phyloP scores from a whole-genome alignment of 495 filamentous ascomycete species.

The Penicillium mononematosum region DNA sequence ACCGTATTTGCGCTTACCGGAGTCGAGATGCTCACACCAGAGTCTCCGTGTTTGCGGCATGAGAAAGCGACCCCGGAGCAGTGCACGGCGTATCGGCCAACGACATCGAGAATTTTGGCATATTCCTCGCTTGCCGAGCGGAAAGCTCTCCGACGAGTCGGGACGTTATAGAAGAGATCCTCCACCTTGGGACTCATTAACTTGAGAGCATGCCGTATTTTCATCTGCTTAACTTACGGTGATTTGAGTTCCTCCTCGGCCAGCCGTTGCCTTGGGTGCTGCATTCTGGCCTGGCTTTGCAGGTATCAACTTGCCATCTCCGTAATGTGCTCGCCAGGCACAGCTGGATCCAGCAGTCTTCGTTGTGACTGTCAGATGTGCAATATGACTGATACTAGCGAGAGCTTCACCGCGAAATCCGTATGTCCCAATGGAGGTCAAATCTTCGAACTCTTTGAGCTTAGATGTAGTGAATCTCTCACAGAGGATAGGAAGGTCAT shows the following conservation, averaged over 20 bases:
- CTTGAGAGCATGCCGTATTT: neutral
- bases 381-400: slow-evolving; percentile 98
- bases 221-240: slow-evolving; percentile 53
- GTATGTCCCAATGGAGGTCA: slow-evolving; percentile 89
- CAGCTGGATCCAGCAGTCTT: slow-evolving; percentile 86
- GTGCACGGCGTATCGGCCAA: slow-evolving; percentile 94
- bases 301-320: slow-evolving; percentile 77
- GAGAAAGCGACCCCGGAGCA: slow-evolving; percentile 88
- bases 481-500: slow-evolving; percentile 90
- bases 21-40: slow-evolving; percentile 75
- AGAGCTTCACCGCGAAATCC: slow-evolving; percentile 96
- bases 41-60: slow-evolving; percentile 94
- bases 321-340: slow-evolving; percentile 87
- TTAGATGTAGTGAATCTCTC: slow-evolving; percentile 98
- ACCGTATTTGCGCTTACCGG: slow-evolving; percentile 64
- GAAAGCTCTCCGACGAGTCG: slow-evolving; percentile 84
- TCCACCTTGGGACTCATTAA: slow-evolving; percentile 61
- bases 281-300: slow-evolving; percentile 89
- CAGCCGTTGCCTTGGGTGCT: slow-evolving; percentile 85
- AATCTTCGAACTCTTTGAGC: slow-evolving; percentile 90
- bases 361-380: slow-evolving; percentile 91
- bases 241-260: slow-evolving; percentile 93
- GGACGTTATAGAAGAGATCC: slow-evolving; percentile 96
- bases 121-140: slow-evolving; percentile 93
- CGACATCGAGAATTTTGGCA: slow-evolving; percentile 94